Conservation (phyloP, 495 filamentous ascomycete genomes). For the Aspergillus avenaceus region DNA sequence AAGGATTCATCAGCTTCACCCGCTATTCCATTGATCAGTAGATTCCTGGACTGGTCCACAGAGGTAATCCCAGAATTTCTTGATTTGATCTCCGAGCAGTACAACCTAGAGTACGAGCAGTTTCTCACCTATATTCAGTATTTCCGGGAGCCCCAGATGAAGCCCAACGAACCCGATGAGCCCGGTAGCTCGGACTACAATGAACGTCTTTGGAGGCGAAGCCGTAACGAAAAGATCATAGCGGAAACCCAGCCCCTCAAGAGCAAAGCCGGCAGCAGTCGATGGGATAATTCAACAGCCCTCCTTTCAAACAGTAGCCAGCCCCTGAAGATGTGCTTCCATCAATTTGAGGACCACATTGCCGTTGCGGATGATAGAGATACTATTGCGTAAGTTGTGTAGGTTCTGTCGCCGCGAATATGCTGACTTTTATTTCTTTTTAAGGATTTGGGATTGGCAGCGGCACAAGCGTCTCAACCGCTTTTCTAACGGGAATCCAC, state of each 20-base stretch:
- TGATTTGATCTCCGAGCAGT: constrained; percentile 12
- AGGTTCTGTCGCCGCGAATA: not conserved
- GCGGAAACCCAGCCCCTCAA: constrained; percentile 90
- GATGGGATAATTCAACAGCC: constrained; percentile 73
- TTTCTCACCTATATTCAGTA: constrained; percentile 53
- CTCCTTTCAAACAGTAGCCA: constrained; percentile 85
- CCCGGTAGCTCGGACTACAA: constrained; percentile 98
- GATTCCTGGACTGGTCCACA: constrained; percentile 90
- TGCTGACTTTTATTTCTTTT: constrained; percentile 22
- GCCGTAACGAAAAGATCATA: constrained; percentile 89
- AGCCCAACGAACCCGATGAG: constrained; percentile 89
- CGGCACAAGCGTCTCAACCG: constrained; percentile 65
- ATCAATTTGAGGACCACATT: constrained; percentile 95
- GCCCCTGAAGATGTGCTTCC: constrained; percentile 88
- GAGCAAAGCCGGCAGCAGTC: constrained; percentile 72
- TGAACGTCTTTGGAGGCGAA: constrained; percentile 84
- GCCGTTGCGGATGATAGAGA: constrained; percentile 92
- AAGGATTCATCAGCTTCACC: constrained; percentile 53
- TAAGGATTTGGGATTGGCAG: constrained; percentile 90
- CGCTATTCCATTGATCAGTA: constrained; percentile 69
- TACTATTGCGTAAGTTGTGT: constrained; percentile 59
- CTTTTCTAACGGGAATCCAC: constrained; percentile 91
- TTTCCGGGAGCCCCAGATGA: constrained; percentile 99
- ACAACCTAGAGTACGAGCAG: constrained; percentile 11
- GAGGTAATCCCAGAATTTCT: constrained; percentile 52